Conservation (phyloP, 306 rosid species). For the Malus asiatica region DNA sequence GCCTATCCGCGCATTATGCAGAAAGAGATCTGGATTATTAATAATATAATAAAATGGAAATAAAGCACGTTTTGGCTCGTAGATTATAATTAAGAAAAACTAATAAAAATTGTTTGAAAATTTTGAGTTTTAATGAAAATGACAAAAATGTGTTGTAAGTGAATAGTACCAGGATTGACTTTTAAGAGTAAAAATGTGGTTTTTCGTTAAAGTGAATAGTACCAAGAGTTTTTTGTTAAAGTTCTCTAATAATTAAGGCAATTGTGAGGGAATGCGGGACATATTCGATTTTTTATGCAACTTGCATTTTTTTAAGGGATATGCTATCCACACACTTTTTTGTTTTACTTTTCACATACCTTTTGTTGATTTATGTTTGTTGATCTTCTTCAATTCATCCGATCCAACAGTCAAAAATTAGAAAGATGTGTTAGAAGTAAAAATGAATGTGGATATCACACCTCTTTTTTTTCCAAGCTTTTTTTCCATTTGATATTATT, state of each 20-base stretch:
- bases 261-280: neutral
- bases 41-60: neutral
- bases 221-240: no score
- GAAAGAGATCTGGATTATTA: neutral
- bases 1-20: neutral
- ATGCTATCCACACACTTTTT: neutral
- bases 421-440: no score
- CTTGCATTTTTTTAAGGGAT: neutral
- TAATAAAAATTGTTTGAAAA: no score
- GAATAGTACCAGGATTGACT: no score
- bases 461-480: no score
- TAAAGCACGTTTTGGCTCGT: slow-evolving; percentile 11
- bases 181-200: no score
- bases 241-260: neutral
- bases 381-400: accelerated
- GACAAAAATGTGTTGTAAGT: no score
- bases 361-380: accelerated
- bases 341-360: accelerated
- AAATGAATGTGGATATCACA: no score
- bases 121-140: no score
- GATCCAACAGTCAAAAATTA: accelerated
- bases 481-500: no score
- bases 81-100: neutral
- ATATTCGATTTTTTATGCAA: neutral
- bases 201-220: no score